Base-by-base conservation (phyloP, 495 filamentous ascomycete species). In the Daldinia concentrica region DNA sequence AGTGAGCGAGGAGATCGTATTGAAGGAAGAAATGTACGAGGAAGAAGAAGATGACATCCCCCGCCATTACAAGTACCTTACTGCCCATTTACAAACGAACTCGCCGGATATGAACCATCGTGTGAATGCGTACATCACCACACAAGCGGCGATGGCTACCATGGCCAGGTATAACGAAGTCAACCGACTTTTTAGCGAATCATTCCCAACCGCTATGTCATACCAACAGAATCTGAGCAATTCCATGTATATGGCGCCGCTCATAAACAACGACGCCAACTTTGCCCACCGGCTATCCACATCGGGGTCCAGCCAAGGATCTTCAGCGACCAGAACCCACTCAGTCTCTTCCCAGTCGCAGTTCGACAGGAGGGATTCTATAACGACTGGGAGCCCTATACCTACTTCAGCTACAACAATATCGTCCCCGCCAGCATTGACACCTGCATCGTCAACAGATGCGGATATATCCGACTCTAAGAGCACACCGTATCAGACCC, bases 1-100 rank as follows among this genome's bases (percentile, higher is more conserved):
- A 64, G 91, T 98, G 73, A 94, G 90, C 57, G 91, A 93, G 76
- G 87, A 95, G 74, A 93, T 95, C 79, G 95, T 98, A 9, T 80
- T 92, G 66, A 93, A 92, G 74, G 95, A 97, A 78, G 93, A 95
- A 79, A 97, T 97, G 93, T 98, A 98, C 78, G 95, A 97, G 77
- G 95, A 98, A 78, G 91, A 97, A 76, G 95, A 98, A 39, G 93
- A 96, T 55, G 82, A 85, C 19, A 64, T 83, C 0, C 82, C 82
- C 9, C 74, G 77, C 29, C 81, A 85, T 59, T 90, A 89, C 71
- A 84, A 85, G 43, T 79, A 81, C 30, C 79, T 89, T 30, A 85
- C 84, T 19, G 84, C 83, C 11, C 84, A 88, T 69, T 76, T 89
- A 17, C 84, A 86, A 50, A 86, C 86, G 9, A 76, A 80, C 11